Conservation (phyloP, 306 rosid genomes). For the Bauhinia variegata region DNA sequence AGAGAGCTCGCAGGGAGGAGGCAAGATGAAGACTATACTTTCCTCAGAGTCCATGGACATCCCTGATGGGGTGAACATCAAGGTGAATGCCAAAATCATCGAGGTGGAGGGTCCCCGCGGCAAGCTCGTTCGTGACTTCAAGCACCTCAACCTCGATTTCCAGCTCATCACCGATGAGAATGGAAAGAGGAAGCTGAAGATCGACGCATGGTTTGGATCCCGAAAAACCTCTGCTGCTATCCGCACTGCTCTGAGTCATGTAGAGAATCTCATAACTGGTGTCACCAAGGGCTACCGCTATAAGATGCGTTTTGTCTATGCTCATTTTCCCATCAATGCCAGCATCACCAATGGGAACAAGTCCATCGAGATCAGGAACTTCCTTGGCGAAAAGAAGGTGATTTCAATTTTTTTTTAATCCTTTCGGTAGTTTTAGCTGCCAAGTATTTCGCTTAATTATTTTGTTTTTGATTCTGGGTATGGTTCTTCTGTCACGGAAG, state of each 20-base stretch:
- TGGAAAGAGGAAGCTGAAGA: slow-evolving; percentile 65
- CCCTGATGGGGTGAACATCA: slow-evolving; percentile 77
- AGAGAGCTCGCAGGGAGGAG: background rate
- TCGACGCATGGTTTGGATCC: slow-evolving; percentile 76
- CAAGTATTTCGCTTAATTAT: background rate
- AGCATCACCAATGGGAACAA: slow-evolving; percentile 52
- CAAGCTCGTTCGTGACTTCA: slow-evolving; percentile 68
- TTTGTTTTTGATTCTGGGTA: background rate
- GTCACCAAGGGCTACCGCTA: slow-evolving; percentile 89
- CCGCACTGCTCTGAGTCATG: slow-evolving; percentile 82
- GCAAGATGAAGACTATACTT: slow-evolving; percentile 70
- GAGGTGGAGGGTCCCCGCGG: slow-evolving; percentile 88
- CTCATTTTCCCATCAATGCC: slow-evolving; percentile 86
- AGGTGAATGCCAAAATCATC: slow-evolving; percentile 75
- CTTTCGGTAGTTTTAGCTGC: background rate
- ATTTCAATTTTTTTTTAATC: background rate
- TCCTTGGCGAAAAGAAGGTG: slow-evolving; percentile 75
- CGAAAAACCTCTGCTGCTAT: slow-evolving; percentile 85
- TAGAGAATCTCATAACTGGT: slow-evolving; percentile 78
- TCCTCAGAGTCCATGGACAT: slow-evolving; percentile 81
- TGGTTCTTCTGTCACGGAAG: background rate
- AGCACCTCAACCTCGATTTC: slow-evolving; percentile 77
- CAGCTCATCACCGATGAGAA: slow-evolving; percentile 63
- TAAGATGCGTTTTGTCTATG: slow-evolving; percentile 89
- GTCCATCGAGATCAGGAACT: slow-evolving; percentile 74